These are phyloP conservation scores for Zygosaccharomyces kombuchaensis DNA, from an alignment of 805 yeast genomes.

Conservation along the genomic window DNA sequence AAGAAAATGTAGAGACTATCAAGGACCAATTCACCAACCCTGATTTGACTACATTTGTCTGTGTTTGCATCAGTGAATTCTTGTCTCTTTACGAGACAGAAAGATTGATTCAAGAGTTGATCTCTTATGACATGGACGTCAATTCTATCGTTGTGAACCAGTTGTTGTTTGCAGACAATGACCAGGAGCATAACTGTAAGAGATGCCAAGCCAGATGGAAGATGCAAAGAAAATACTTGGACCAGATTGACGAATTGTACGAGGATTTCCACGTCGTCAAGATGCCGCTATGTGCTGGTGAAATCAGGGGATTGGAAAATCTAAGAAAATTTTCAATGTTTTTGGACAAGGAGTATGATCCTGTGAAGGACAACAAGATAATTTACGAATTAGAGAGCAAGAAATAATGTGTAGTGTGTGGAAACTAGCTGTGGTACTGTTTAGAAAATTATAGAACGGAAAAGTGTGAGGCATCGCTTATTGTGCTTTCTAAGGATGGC, in stretches of 20 bases:
- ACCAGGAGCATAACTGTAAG: constrained; percentile 68
- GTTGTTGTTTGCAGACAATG: constrained; percentile 72
- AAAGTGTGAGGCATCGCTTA: not conserved
- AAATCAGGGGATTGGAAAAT: constrained; percentile 88
- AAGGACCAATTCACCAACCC: constrained; percentile 95
- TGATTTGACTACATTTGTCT: constrained; percentile 89
- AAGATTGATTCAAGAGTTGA: constrained; percentile 93
- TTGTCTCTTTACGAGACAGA: constrained; percentile 95
- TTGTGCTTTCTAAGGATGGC: not conserved
- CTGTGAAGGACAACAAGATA: constrained; percentile 46
- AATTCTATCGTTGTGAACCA: constrained; percentile 95
- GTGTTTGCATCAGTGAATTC: constrained; percentile 97
- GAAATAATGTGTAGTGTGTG: constrained; percentile 12
- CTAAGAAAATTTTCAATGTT: constrained; percentile 78
- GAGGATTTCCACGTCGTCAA: constrained; percentile 96
- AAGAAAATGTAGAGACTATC: constrained; percentile 77
- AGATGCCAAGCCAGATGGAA: constrained; percentile 90
- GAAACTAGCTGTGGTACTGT: not conserved
- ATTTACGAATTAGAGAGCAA: constrained; percentile 37
- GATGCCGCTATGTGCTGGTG: constrained; percentile 92
- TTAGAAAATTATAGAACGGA: not conserved
- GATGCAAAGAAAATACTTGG: constrained; percentile 93
- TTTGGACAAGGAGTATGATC: constrained; percentile 72
- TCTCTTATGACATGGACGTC: constrained; percentile 93
- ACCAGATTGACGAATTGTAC: constrained; percentile 91